Percentiles rank a stretch among this genome's conserved stretches.
These are phyloP conservation scores for Vigna nakashimae DNA, from an alignment of 306 rosid genomes.

Conservation along the genomic window DNA sequence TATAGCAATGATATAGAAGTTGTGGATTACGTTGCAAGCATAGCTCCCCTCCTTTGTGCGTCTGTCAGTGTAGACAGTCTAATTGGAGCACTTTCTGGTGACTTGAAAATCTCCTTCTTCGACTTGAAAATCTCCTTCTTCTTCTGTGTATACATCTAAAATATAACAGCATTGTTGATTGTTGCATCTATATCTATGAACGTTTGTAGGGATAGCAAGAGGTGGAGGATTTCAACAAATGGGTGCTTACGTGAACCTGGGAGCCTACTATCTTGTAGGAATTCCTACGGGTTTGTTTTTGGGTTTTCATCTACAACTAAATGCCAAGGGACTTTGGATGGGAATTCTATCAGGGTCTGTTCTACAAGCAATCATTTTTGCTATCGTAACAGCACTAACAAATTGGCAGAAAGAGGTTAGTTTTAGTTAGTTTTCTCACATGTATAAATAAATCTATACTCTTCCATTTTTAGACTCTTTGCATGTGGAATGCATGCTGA, in stretches of 20 bases:
- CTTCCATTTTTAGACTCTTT: not conserved
- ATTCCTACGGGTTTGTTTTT: slow-evolving; percentile 45
- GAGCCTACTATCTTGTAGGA: slow-evolving; percentile 61
- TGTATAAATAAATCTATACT: too few species aligned
- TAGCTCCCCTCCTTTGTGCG: slow-evolving; percentile 65
- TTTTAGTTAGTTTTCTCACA: not conserved
- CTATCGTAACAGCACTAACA: slow-evolving; percentile 46
- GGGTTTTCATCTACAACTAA: slow-evolving; percentile 46
- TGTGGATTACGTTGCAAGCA: slow-evolving; percentile 48
- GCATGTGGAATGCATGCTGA: not conserved
- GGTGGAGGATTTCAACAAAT: slow-evolving; percentile 57
- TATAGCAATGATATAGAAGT: slow-evolving; percentile 64
- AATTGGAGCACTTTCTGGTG: slow-evolving; percentile 53
- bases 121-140: not conserved
- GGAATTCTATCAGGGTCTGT: slow-evolving; percentile 54
- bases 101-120: not conserved
- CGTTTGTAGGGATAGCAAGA: slow-evolving; percentile 47
- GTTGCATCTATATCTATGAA: not conserved
- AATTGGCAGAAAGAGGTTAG: slow-evolving; percentile 59
- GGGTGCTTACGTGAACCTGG: slow-evolving; percentile 61
- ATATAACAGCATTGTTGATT: too few species aligned
- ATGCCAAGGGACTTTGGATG: slow-evolving; percentile 57
- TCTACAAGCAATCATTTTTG: slow-evolving; percentile 40
- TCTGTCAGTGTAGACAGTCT: slow-evolving; percentile 59
- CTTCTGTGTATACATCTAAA: not conserved